phyloP scores from a whole-genome alignment of 352 stramenopile genomes.

The Phytophthora pisi region DNA sequence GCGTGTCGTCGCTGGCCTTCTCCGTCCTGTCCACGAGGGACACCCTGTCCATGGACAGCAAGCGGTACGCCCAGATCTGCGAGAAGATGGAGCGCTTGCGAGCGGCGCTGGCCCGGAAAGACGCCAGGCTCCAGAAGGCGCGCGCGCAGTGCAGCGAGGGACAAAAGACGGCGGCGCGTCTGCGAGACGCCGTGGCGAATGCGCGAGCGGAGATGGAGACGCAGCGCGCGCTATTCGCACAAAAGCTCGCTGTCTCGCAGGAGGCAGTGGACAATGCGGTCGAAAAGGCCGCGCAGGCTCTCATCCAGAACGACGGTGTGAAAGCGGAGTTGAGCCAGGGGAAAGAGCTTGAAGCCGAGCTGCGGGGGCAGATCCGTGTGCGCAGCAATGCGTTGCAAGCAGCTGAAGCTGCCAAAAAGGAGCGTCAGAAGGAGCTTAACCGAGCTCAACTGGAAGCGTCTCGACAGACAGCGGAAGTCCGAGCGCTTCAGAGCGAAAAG shows the following conservation, averaged over 20 bases:
- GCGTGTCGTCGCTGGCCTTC: conserved; percentile 31
- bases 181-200: background rate
- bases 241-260: conserved; percentile 28
- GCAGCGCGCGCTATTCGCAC: conserved; percentile 24
- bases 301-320: conserved; percentile 37
- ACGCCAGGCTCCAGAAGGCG: conserved; percentile 42
- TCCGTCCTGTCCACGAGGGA: conserved; percentile 31
- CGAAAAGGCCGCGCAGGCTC: conserved; percentile 44
- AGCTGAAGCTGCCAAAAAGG: background rate
- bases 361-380: conserved; percentile 6
- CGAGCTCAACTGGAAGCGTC: background rate
- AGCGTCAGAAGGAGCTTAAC: conserved; percentile 23
- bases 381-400: conserved; percentile 3
- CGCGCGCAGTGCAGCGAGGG: conserved; percentile 33
- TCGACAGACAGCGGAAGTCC: background rate
- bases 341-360: conserved; percentile 4
- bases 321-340: conserved; percentile 8
- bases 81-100: conserved; percentile 44
- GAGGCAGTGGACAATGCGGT: conserved; percentile 48
- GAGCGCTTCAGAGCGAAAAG: conserved; percentile 14
- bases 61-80: conserved; percentile 53
- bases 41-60: conserved; percentile 36
- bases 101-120: conserved; percentile 33
- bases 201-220: conserved; percentile 18
- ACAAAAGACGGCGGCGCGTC: conserved; percentile 15